Base-by-base conservation (phyloP, 495 filamentous ascomycete species). In the Pyrenula aspistea region DNA sequence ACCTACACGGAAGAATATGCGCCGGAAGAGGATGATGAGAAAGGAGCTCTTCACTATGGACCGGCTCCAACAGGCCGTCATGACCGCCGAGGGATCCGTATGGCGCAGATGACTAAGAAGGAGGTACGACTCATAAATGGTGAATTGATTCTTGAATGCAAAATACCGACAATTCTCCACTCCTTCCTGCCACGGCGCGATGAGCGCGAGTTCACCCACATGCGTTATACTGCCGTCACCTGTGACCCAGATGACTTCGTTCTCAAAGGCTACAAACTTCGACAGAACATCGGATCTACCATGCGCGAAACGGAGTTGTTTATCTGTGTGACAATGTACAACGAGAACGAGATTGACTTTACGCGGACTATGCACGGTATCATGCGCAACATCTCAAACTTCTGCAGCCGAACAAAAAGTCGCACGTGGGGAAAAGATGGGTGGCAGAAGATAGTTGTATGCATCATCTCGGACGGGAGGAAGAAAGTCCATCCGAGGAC, bases 151-250 rank as follows among this genome's bases (percentile, higher is more conserved):
- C 75, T 99, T 19, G 94, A 99, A 74, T 97, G 94, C 77, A 97
- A 97, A 68, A 97, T 99, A 53, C 94, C 94, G 0, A 96, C 94
- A 0, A 99, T 96, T 62, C 76, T 97, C 10, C 91, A 97, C 75
- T 91, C 87, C 63, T 97, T 97, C 70, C 74, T 97, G 51, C 94
- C 94, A 0, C 80, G 91, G 25, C 79, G 91, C 23, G 90, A 97
- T 67, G 91, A 95, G 60, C 81, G 88, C 53, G 94, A 99, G 68
- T 99, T 97, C 67, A 99, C 94, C 0, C 92, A 99, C 67, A 97
- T 97, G 94, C 87, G 94, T n/a, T 99, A 99, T 65, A 97, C 94
- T 25, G 94, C 94, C n/a, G 93, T 96, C 36, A 99, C 94, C 1
- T 96, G 92, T 65, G 94, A 99, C 66, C 94, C 94, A 0, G 91